Evolutionary conservation across 164 flowering plant genomes (phyloP), one percentile per base, ranked within the genome.

Genomic region (Dillenia turbinata): DNA sequence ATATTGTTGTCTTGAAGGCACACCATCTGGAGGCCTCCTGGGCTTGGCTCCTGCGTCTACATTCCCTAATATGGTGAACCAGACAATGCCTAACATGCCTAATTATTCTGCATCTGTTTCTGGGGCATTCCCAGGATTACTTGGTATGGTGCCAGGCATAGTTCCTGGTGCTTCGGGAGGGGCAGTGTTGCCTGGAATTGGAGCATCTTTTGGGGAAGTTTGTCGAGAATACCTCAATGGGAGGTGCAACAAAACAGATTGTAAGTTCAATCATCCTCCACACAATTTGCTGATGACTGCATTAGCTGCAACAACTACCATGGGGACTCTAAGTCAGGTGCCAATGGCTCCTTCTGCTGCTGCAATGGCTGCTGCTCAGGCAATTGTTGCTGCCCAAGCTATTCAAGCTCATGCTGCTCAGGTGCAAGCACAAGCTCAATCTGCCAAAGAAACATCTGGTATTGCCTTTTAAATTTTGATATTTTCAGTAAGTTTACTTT

Each of bases 321-420:
- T 92, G 94, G 97, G 99, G 60, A 82, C 84, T 45, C 67, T 88
- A 33, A 95, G 94, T 73, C 99, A 95, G 76, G 94, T 84, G 44
- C 97, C 99, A 5, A 94, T 94, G 99, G 93, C 99, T n/a, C 99
- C 99, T 66, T 90, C 99, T 66, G 99, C 99, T 12, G 99, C 99
- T 61, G 99, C 99, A 55, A 95, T 92, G 99, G 99, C 99, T 66
- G 99, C 99, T 77, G 99, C 99, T 71, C 99, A 92, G 75, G 99
- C 97, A n/a, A 95, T 95, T 75, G 92, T 92, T 71, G 97, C 97
- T 69, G 97, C 97, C n/a, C 93, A 95, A 73, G 97, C 96, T 15
- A 89, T 89, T 74, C 92, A 94, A 75, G 97, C 99, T 54, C 99
- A 94, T 80, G 95, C 99, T 63, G 85, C 92, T 59, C 95, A 88